Evolutionary conservation across 352 stramenopile species (phyloP).

Genomic region (Pythium dissotocum): DNA sequence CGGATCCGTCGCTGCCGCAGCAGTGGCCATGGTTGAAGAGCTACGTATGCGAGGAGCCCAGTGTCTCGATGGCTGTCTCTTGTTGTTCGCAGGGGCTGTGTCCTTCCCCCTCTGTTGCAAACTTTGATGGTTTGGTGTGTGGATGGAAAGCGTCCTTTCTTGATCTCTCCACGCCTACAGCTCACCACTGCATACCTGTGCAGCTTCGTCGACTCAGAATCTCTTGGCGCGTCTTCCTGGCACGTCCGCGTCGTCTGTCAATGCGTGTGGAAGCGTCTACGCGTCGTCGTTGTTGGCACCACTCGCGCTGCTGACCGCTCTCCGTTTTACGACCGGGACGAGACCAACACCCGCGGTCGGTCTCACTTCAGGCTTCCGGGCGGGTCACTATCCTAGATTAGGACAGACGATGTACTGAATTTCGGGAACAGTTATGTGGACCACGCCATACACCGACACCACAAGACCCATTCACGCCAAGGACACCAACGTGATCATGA

Average conservation of each 20-base stretch:
- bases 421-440: neutral
- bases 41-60: neutral
- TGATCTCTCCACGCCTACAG: slow-evolving; percentile 2
- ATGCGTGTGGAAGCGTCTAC: neutral
- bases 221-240: neutral
- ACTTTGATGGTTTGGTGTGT: neutral
- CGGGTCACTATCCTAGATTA: slow-evolving; percentile 3
- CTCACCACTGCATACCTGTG: slow-evolving; percentile 2
- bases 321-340: slow-evolving; percentile 1
- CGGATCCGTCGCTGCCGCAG: slow-evolving; percentile 22
- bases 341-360: neutral
- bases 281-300: neutral
- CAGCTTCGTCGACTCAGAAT: neutral
- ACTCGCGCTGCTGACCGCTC: neutral
- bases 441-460: neutral
- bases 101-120: neutral
- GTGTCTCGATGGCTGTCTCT: neutral
- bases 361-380: neutral
- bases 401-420: neutral
- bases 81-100: neutral
- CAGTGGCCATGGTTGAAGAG: neutral
- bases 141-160: neutral
- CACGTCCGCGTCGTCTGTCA: neutral
- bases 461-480: neutral
- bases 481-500: neutral